Percentiles rank a stretch among this genome's conserved stretches.
phyloP scores from a whole-genome alignment of 768 basidiomycete genomes.

The Crucibulum laeve region DNA sequence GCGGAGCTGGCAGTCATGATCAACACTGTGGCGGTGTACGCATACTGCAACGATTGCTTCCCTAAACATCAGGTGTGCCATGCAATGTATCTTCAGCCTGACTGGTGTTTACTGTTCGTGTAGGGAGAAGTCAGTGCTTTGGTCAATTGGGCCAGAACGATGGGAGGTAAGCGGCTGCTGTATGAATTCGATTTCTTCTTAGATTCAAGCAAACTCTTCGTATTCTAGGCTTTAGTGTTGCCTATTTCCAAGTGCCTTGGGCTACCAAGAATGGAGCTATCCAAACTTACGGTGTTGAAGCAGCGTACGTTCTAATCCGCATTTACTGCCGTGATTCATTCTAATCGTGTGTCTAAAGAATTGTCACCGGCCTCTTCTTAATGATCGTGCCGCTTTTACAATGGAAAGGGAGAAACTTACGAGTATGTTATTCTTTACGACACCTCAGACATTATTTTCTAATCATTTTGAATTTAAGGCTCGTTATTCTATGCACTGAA shows the following conservation, averaged over 20 bases:
- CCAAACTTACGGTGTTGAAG: conserved; percentile 52
- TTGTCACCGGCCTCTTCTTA: conserved; percentile 45
- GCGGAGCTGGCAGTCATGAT: conserved; percentile 53
- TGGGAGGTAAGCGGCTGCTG: conserved; percentile 31
- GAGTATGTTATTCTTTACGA: conserved; percentile 25
- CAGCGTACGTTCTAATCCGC: conserved; percentile 32
- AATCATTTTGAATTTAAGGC: no score
- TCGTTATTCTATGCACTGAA: conserved; percentile 5
- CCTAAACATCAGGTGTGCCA: conserved; percentile 26
- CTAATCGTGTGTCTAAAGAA: conserved; percentile 19
- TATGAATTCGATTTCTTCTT: not conserved
- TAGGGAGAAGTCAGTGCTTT: conserved; percentile 56
- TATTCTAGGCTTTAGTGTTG: conserved; percentile 43
- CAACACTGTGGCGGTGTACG: conserved; percentile 59
- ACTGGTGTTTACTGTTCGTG: not conserved
- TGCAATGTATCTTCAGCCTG: not conserved
- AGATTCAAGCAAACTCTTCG: not conserved
- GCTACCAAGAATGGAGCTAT: conserved; percentile 47
- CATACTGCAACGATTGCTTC: conserved; percentile 26
- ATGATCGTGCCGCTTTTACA: conserved; percentile 45
- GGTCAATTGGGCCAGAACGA: conserved; percentile 43
- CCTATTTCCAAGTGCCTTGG: conserved; percentile 59
- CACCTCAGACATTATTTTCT: no score
- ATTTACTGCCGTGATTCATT: not conserved
- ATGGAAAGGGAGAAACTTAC: conserved; percentile 33